Evolutionary conservation across 169 alveolate species (phyloP), one percentile per base, ranked within the genome.

Genomic region (Plasmodium vinckei): DNA sequence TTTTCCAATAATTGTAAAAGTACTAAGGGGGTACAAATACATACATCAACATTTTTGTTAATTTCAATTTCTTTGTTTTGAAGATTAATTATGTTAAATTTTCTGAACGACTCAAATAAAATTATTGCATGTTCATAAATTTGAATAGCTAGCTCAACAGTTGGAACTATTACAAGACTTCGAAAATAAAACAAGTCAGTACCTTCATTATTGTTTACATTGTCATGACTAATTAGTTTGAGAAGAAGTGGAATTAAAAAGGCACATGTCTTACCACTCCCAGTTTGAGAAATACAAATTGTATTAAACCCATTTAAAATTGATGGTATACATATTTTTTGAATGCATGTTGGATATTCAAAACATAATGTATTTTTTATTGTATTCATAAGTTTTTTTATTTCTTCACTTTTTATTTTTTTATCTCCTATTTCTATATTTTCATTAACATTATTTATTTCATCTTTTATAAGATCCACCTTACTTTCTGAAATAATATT

Each of bases 181-280:
- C 63, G 61, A 39, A 86, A 49, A 33, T 49, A 49, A 17, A 51
- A 15, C 21, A 6, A 9, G 13, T 59, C 71, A 61, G 6, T 27
- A n/a, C 12, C 13, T 4, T 17, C 65, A 19, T 25, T 47, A 47
- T 19, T 19, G 5, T 10, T 25, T 15, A 1, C 9, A 12, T n/a
- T 69, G 25, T 49, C 9, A n/a, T 47, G 39, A 19, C 25, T 42
- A 23, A 56, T 51, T 42, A 87, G 70, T 23, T 42, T 39, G 5
- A 90, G 49, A n/a, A 94, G 70, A 25, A 92, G 59, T 25, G 95
- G 95, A 21, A 91, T 67, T 9, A 94, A 79, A 72, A 92, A 94
- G 9, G 96, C 93, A 86, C 91, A 68, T n/a, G 96, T 94, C 56
- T 94, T 94, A 47, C 96, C 96, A 33, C 95, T 92, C 0, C 96